Percentiles rank a stretch among this genome's conserved stretches.
Evolutionary conservation across 164 flowering plant species (phyloP).

Genomic region (Amborella trichopoda): DNA sequence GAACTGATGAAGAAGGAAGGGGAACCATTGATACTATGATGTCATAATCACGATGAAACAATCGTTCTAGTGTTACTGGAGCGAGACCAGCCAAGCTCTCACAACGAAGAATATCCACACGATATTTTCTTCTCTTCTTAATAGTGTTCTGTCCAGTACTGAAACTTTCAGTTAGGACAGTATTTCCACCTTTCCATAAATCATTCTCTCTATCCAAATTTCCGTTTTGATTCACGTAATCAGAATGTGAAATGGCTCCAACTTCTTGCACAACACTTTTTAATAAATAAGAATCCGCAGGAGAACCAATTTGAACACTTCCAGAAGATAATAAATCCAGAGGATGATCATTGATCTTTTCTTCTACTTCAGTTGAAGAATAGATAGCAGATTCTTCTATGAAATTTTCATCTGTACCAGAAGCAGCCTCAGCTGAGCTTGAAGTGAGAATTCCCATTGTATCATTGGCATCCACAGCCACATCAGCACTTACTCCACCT

Average conservation of each 20-base stretch:
- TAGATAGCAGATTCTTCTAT: constrained; percentile 4
- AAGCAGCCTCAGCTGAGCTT: constrained; percentile 18
- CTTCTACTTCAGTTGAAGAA: constrained; percentile 12
- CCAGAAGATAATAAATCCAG: constrained; percentile 8
- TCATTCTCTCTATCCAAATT: constrained; percentile 14
- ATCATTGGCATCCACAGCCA: constrained; percentile 21
- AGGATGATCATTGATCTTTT: constrained; percentile 9
- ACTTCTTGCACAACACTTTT: constrained; percentile 15
- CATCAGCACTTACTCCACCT: constrained; percentile 57
- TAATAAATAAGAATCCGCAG: constrained; percentile 16
- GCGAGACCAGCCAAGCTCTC: constrained; percentile 93
- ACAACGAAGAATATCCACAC: constrained; percentile 91
- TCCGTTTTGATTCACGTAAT: constrained; percentile 13
- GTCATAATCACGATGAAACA: constrained; percentile 89
- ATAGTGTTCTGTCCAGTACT: constrained; percentile 21
- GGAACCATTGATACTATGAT: constrained; percentile 90
- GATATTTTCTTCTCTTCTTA: constrained; percentile 46
- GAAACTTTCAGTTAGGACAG: constrained; percentile 20
- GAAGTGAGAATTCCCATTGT: constrained; percentile 14
- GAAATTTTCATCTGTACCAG: constrained; percentile 17
- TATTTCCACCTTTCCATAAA: constrained; percentile 26
- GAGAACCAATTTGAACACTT: constrained; percentile 12
- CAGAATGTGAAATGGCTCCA: not conserved
- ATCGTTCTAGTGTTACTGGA: constrained; percentile 68
- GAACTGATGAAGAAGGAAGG: constrained; percentile 77